Conservation (phyloP, 768 basidiomycete species). For the Boletus fagicola region DNA sequence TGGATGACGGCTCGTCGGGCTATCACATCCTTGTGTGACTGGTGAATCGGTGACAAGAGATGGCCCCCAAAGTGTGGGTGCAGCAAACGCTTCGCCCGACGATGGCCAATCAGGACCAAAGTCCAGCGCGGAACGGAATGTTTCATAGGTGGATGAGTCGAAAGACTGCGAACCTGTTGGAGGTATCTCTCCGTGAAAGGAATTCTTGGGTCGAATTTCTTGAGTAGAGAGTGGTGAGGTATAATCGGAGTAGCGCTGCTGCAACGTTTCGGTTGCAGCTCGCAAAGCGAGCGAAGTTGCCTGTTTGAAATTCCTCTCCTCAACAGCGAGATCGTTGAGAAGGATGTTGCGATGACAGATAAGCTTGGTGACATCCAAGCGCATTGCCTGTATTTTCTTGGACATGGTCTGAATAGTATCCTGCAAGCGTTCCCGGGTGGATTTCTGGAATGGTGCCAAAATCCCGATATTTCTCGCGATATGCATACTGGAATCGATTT, state of each 20-base stretch:
- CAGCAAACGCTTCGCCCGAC: conserved; percentile 38
- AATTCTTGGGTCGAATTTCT: conserved; percentile 18
- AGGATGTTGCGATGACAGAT: conserved; percentile 77
- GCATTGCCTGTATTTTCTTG: conserved; percentile 60
- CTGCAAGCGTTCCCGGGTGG: conserved; percentile 76
- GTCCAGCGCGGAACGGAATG: conserved; percentile 69
- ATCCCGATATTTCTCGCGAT: conserved; percentile 79
- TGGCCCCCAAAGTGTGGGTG: conserved; percentile 33
- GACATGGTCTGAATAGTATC: conserved; percentile 59
- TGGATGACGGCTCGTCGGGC: conserved; percentile 34
- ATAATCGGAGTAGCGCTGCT: conserved; percentile 38
- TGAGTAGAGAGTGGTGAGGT: conserved; percentile 37
- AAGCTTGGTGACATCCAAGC: conserved; percentile 71
- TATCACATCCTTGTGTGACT: conserved; percentile 27
- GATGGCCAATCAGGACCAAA: conserved; percentile 49
- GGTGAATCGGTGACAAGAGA: conserved; percentile 38
- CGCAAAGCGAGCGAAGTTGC: conserved; percentile 71
- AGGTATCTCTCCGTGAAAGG: conserved; percentile 13
- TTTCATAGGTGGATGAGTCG: conserved; percentile 51
- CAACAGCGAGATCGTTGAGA: conserved; percentile 68
- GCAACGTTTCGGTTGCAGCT: conserved; percentile 67
- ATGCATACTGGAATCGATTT: conserved; percentile 68
- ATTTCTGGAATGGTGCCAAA: conserved; percentile 83
- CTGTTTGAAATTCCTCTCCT: conserved; percentile 61
- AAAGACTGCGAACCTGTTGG: conserved; percentile 27